phyloP scores from a whole-genome alignment of 164 flowering plant genomes.

The Nymphaea thermarum region DNA sequence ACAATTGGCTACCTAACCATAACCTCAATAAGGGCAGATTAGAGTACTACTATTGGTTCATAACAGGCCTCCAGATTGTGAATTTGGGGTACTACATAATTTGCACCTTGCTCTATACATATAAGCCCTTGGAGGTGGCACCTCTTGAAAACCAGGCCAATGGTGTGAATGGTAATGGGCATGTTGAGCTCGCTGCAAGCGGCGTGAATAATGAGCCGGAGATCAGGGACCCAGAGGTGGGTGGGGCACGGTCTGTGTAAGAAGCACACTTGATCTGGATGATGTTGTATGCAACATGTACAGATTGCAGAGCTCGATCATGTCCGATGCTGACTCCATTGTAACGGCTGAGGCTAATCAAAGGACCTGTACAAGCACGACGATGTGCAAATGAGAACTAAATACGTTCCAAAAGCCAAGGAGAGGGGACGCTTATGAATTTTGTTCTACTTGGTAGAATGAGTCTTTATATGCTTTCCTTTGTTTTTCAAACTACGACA shows the following conservation, averaged over 20 bases:
- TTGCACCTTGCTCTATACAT: constrained; percentile 41
- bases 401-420: too few relatives aligned
- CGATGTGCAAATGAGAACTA: too few relatives aligned
- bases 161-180: constrained; percentile 7
- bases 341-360: too few relatives aligned
- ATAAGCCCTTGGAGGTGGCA: constrained; percentile 36
- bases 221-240: background rate
- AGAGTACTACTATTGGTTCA: constrained; percentile 51
- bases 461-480: too few relatives aligned
- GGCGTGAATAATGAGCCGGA: background rate
- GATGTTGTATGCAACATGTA: too few relatives aligned
- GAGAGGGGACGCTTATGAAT: too few relatives aligned
- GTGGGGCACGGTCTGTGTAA: background rate
- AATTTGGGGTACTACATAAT: constrained; percentile 36
- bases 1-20: constrained; percentile 55
- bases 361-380: too few relatives aligned
- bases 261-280: too few relatives aligned
- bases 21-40: constrained; percentile 51
- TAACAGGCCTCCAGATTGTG: constrained; percentile 36
- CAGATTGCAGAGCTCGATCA: too few relatives aligned
- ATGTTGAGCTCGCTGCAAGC: constrained; percentile 9
- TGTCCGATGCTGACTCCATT: too few relatives aligned
- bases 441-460: too few relatives aligned
- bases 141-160: background rate
- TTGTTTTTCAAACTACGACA: too few relatives aligned